phyloP scores from a whole-genome alignment of 2,329 filamentous ascomycete species.

The Fusarium denticulatum region DNA sequence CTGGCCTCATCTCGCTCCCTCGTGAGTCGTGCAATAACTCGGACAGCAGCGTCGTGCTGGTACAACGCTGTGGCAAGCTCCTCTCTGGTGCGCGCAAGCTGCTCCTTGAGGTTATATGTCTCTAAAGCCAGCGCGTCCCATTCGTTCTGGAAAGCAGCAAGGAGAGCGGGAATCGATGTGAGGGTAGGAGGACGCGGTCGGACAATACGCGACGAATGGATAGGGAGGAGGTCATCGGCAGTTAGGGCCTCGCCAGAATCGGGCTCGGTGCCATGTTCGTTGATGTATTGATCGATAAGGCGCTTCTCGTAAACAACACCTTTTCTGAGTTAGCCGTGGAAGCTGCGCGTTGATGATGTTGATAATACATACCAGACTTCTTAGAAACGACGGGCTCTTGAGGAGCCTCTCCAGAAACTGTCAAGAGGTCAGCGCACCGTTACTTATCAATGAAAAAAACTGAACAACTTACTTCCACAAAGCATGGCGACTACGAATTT shows the following conservation, averaged over 20 bases:
- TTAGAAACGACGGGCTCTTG: constrained; percentile 94
- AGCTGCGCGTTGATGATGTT: constrained; percentile 16
- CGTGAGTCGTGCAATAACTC: constrained; percentile 91
- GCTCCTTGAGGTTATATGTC: constrained; percentile 89
- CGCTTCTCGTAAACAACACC: constrained; percentile 94
- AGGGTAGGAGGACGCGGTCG: constrained; percentile 90
- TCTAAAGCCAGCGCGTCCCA: constrained; percentile 96
- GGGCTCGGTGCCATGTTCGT: constrained; percentile 92
- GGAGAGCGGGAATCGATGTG: constrained; percentile 93
- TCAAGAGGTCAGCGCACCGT: constrained; percentile 27
- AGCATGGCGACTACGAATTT: constrained; percentile 53
- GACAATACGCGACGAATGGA: constrained; percentile 85
- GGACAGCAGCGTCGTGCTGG: constrained; percentile 95
- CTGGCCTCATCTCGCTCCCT: constrained; percentile 92
- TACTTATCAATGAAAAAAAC: neutral
- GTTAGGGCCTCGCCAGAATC: constrained; percentile 87
- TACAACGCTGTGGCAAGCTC: constrained; percentile 94
- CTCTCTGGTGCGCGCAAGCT: constrained; percentile 88
- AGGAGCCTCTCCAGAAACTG: constrained; percentile 96
- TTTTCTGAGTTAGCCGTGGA: constrained; percentile 48
- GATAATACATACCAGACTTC: constrained; percentile 78
- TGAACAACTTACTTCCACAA: constrained; percentile 56
- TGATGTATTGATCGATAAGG: constrained; percentile 93
- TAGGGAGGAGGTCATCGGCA: constrained; percentile 84
- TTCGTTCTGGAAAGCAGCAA: constrained; percentile 96